A percentile compares a stretch with the other conserved stretches of the same genome.
phyloP scores from a whole-genome alignment of 208 protist genomes.

The Trypanosoma caninum region DNA sequence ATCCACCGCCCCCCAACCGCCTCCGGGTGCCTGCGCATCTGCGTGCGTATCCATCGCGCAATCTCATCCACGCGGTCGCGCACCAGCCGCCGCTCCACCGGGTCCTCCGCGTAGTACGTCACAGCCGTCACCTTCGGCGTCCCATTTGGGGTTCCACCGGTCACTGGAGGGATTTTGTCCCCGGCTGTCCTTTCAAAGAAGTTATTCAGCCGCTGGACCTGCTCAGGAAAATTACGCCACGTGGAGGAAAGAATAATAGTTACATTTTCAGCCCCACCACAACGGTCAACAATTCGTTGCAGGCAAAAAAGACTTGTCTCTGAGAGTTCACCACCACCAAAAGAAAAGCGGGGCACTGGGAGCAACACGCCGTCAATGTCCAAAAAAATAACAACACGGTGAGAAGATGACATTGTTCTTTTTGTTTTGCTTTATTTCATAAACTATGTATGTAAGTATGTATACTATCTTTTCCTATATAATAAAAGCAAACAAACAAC shows the following conservation, averaged over 20 bases:
- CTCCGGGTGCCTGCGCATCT: slow-evolving; percentile 69
- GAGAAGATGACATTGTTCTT: slow-evolving; percentile 23
- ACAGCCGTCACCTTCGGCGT: slow-evolving; percentile 65
- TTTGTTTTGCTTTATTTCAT: neutral
- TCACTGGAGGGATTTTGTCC: slow-evolving; percentile 39
- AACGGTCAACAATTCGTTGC: slow-evolving; percentile 30
- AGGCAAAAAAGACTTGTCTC: slow-evolving; percentile 47
- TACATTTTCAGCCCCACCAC: slow-evolving; percentile 53
- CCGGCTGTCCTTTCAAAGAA: slow-evolving; percentile 40
- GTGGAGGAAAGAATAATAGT: slow-evolving; percentile 82
- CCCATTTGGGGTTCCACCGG: slow-evolving; percentile 64
- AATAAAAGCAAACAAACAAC: neutral
- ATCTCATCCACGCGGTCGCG: slow-evolving; percentile 85
- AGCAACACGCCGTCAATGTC: slow-evolving; percentile 86
- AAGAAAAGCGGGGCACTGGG: slow-evolving; percentile 74
- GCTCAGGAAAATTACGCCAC: slow-evolving; percentile 69
- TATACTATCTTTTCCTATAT: neutral
- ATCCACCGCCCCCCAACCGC: slow-evolving; percentile 79
- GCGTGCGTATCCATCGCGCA: slow-evolving; percentile 63
- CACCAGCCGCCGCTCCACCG: slow-evolving; percentile 72
- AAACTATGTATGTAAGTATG: neutral
- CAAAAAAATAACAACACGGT: slow-evolving; percentile 76
- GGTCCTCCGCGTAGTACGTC: slow-evolving; percentile 76
- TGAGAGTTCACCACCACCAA: slow-evolving; percentile 77
- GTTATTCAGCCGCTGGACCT: slow-evolving; percentile 64